Evolutionary conservation across 139 green algal species (phyloP).

Genomic region (Chlorella vulgaris): DNA sequence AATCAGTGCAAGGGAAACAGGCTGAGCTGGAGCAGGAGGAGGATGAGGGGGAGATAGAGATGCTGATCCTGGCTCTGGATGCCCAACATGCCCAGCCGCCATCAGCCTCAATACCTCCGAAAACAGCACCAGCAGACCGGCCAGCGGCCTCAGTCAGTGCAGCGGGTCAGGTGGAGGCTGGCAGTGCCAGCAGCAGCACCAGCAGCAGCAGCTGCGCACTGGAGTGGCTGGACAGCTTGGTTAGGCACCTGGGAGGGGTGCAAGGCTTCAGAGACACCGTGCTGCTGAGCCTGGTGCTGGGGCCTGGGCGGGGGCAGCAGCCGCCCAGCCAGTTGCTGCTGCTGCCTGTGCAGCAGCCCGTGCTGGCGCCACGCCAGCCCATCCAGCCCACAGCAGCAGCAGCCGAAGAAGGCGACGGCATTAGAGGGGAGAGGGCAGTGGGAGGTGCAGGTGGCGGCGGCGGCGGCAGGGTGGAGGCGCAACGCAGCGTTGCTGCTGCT

Average conservation of each 20-base stretch:
- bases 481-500: too few species aligned
- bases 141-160: neutral
- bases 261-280: conserved; percentile 44
- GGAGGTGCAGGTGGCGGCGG: neutral
- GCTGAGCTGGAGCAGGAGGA: neutral
- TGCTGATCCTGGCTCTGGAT: conserved; percentile 21
- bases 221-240: conserved; percentile 56
- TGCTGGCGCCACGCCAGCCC: neutral
- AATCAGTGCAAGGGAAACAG: neutral
- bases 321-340: neutral
- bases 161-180: conserved; percentile 29
- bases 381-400: neutral
- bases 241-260: conserved; percentile 37
- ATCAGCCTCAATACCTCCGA: too few species aligned
- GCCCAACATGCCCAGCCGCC: neutral
- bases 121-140: too few species aligned
- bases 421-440: neutral
- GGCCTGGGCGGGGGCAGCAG: conserved; percentile 3
- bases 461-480: too few species aligned
- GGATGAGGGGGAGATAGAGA: conserved; percentile 12
- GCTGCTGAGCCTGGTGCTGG: conserved; percentile 44
- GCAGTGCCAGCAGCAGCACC: conserved; percentile 6
- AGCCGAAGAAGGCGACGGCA: neutral
- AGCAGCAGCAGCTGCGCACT: conserved; percentile 4
- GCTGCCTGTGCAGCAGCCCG: neutral